Evolutionary conservation across 2,329 filamentous ascomycete species (phyloP).

Genomic region (Pseudocercospora fijiensis): DNA sequence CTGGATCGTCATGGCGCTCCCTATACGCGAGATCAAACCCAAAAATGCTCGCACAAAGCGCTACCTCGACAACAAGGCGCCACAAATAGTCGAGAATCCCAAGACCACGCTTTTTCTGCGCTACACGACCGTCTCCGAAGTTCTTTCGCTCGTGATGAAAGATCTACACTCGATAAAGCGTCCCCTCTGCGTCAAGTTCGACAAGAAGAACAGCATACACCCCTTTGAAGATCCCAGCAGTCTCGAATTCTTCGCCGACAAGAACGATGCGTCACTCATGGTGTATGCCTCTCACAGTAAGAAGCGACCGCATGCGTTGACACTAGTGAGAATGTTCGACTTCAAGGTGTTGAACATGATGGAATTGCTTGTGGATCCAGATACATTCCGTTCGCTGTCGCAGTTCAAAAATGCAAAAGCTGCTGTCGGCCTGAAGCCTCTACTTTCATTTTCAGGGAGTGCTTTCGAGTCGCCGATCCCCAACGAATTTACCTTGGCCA

Average conservation of each 20-base stretch:
- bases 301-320: conserved; percentile 91
- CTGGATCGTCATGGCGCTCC: conserved; percentile 28
- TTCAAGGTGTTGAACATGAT: conserved; percentile 93
- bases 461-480: conserved; percentile 79
- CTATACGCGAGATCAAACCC: conserved; percentile 61
- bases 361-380: conserved; percentile 78
- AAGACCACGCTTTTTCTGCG: conserved; percentile 88
- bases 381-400: conserved; percentile 65
- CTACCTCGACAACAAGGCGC: conserved; percentile 87
- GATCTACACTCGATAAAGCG: conserved; percentile 84
- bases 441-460: conserved; percentile 87
- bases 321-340: conserved; percentile 76
- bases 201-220: conserved; percentile 94
- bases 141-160: conserved; percentile 77
- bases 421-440: conserved; percentile 78
- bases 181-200: conserved; percentile 84
- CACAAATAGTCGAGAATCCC: conserved; percentile 83
- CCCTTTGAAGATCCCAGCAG: conserved; percentile 88
- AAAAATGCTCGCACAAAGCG: conserved; percentile 89
- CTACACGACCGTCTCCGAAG: conserved; percentile 78
- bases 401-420: conserved; percentile 68
- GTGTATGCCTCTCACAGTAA: conserved; percentile 84
- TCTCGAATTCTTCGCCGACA: conserved; percentile 92
- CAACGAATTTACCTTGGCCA: conserved; percentile 79
- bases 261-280: conserved; percentile 88